phyloP scores from a whole-genome alignment of 768 basidiomycete species.

The Termitomyces sp. region DNA sequence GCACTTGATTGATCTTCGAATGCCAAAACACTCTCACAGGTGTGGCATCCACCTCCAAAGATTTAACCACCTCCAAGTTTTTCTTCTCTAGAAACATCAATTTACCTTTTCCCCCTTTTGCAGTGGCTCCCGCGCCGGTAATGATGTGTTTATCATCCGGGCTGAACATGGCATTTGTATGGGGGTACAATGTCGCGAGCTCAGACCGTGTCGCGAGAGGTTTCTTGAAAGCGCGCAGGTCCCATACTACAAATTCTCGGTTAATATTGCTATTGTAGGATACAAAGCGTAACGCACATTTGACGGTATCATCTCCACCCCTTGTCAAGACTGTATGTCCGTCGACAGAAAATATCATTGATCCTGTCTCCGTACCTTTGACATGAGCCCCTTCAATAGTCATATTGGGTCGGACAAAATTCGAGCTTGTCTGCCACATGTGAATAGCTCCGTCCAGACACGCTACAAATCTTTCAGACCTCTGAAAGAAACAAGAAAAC shows the following conservation, averaged over 20 bases:
- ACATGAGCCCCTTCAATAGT: conserved; percentile 83
- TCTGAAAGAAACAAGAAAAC: conserved; percentile 2
- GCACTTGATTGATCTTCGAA: conserved; percentile 93
- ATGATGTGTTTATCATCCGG: conserved; percentile 90
- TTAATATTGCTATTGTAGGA: neutral
- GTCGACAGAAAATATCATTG: conserved; percentile 86
- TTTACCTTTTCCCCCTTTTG: conserved; percentile 66
- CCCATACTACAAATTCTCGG: conserved; percentile 70
- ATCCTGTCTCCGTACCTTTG: conserved; percentile 85
- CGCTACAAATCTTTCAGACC: conserved; percentile 43
- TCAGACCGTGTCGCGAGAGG: conserved; percentile 68
- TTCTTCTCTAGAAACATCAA: conserved; percentile 74
- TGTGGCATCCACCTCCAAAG: conserved; percentile 65
- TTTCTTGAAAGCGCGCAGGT: conserved; percentile 86
- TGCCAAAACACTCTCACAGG: conserved; percentile 95
- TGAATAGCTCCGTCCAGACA: conserved; percentile 92
- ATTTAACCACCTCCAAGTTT: conserved; percentile 64
- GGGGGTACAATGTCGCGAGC: conserved; percentile 79
- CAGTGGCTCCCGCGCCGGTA: conserved; percentile 72
- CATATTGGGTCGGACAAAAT: conserved; percentile 90
- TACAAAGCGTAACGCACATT: conserved; percentile 56
- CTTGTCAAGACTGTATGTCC: conserved; percentile 81
- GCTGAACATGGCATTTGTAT: conserved; percentile 93
- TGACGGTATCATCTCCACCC: conserved; percentile 94
- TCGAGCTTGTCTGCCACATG: conserved; percentile 89